Percentiles rank a stretch among this genome's conserved stretches.
phyloP scores from a whole-genome alignment of 2,329 filamentous ascomycete genomes.

The Scedosporium apiospermum region DNA sequence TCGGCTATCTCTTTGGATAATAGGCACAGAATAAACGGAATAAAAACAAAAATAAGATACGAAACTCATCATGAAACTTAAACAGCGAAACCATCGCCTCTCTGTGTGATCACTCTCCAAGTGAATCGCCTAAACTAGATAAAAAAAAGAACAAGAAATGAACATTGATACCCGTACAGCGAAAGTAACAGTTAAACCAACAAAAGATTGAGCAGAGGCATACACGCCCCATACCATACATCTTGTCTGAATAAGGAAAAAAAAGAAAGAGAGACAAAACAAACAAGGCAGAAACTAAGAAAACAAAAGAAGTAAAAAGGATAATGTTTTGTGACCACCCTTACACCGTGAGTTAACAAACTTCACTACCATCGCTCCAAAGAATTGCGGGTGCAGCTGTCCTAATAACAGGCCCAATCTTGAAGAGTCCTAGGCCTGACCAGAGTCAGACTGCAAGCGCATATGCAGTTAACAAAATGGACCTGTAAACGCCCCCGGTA shows the following conservation, averaged over 20 bases:
- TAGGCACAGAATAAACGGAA: too few relatives aligned
- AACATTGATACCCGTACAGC: too few relatives aligned
- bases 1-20: too few relatives aligned
- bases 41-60: too few relatives aligned
- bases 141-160: neutral
- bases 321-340: neutral
- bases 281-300: neutral
- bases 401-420: too few relatives aligned
- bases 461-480: too few relatives aligned
- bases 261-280: slow-evolving; percentile 1
- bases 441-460: too few relatives aligned
- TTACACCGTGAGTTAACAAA: neutral
- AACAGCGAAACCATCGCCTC: too few relatives aligned
- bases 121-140: neutral
- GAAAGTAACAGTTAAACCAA: neutral
- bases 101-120: too few relatives aligned
- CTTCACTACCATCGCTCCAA: neutral
- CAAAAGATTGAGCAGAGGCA: neutral
- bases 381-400: too few relatives aligned
- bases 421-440: too few relatives aligned
- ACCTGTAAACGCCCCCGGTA: neutral
- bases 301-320: neutral
- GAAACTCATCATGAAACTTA: too few relatives aligned
- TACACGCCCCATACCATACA: neutral
- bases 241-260: neutral